phyloP scores from a whole-genome alignment of 495 filamentous ascomycete species.

The Niebla homalea region DNA sequence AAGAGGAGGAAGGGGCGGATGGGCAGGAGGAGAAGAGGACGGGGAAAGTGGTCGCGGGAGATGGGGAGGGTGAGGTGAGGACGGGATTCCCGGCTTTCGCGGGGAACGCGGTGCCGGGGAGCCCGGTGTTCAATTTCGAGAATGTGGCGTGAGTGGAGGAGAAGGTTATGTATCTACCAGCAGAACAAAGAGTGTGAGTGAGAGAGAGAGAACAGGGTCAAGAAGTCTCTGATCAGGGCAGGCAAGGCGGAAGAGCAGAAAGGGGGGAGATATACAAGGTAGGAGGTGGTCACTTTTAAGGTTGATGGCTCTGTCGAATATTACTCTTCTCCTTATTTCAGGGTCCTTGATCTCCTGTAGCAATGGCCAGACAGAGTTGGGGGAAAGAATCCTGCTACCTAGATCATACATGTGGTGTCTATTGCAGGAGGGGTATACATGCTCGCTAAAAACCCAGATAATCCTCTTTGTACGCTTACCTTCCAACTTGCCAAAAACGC shows the following conservation, averaged over 20 bases:
- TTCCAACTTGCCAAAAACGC: neutral
- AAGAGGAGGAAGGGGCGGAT: conserved; percentile 51
- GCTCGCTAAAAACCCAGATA: conserved; percentile 8
- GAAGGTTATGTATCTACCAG: neutral
- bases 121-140: conserved; percentile 63
- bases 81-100: conserved; percentile 41
- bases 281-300: too few species aligned
- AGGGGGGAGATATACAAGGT: too few species aligned
- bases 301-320: too few species aligned
- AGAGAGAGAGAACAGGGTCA: too few species aligned
- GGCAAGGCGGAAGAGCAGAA: too few species aligned
- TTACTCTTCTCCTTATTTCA: too few species aligned
- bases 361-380: neutral
- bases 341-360: neutral
- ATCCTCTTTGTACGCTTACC: too few species aligned
- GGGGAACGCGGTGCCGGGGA: conserved; percentile 62
- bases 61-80: conserved; percentile 39
- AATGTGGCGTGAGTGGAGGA: conserved; percentile 39
- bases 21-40: conserved; percentile 47
- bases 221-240: too few species aligned
- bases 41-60: conserved; percentile 41
- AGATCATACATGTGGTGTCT: neutral
- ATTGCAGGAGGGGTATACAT: conserved; percentile 8
- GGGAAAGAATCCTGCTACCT: neutral
- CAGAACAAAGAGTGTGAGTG: too few species aligned